Base-by-base conservation (phyloP, 306 rosid genomes). In the Castanea sativa region DNA sequence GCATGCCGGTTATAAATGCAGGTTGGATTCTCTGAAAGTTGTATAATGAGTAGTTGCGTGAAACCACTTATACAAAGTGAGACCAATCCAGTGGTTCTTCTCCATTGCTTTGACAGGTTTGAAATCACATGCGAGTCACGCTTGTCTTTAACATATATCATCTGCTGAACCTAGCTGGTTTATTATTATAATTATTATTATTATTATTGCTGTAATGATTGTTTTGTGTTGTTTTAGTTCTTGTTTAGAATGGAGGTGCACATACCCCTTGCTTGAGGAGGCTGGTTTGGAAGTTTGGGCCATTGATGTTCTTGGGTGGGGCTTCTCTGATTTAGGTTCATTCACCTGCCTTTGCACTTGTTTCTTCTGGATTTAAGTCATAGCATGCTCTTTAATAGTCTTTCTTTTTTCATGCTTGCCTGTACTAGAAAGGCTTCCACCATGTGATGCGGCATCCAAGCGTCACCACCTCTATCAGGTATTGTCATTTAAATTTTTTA, bases 231-330 rank as follows among this genome's bases (percentile, higher is more conserved):
- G 59, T 89, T 89, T 87, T 92, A 95, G 99, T 86, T 95, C 99
- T 33, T 92, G 99, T 85, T 87, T 95, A 85, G 99, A 95, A 83
- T 95, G 98, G 99, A 92, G 99, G 82, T 87, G 87, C 77, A 80
- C 91, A 33, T 83, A 87, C 75, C 99, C 99, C 33, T 79, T 92
- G 88, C 96, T 91, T 51, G 98, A 95, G 77, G 97, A 90, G 79
- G 88, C 90, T 68, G 99, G 97, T 71, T 81, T 90, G 6, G 94
- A 95, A 83, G 87, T 94, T 33, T 95, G 99, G 99, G 99, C 99
- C 55, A 52, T 95, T 43, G 99, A 95, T 79, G 85, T 91, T 85
- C 98, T 95, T 85, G 99, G 99, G 58, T 95, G 99, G 99, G 98
- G 99, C 71, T 95, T 95, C 90, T 88, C 89, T 83, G 97, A 92